phyloP scores from a whole-genome alignment of 495 filamentous ascomycete genomes.

The Aspergillus biplanus region DNA sequence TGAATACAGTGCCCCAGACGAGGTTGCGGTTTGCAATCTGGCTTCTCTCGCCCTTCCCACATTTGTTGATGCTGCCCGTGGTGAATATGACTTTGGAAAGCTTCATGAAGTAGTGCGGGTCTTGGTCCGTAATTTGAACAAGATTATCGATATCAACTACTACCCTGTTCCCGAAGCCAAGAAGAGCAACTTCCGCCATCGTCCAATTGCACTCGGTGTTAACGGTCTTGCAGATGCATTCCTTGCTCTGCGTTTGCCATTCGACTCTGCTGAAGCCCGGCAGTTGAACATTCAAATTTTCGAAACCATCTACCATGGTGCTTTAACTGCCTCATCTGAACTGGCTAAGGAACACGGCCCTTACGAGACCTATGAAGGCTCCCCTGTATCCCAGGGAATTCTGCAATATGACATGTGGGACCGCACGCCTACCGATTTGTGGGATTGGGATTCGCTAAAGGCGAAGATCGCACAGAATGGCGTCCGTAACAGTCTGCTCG shows the following conservation, averaged over 20 bases:
- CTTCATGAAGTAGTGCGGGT: conserved; percentile 91
- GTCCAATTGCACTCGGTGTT: conserved; percentile 93
- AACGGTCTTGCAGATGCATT: conserved; percentile 99
- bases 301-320: conserved; percentile 98
- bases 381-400: conserved; percentile 91
- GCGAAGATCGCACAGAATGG: conserved; percentile 87
- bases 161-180: conserved; percentile 94
- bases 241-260: conserved; percentile 93
- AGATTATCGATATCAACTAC: conserved; percentile 95
- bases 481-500: conserved; percentile 89
- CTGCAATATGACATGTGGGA: conserved; percentile 99
- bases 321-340: conserved; percentile 84
- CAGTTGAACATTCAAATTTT: conserved; percentile 98
- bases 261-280: conserved; percentile 91
- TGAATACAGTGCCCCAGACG: conserved; percentile 95
- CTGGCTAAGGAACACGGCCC: conserved; percentile 80
- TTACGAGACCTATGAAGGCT: conserved; percentile 90
- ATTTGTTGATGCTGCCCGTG: conserved; percentile 80
- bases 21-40: conserved; percentile 98
- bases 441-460: conserved; percentile 94
- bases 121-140: conserved; percentile 91
- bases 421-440: conserved; percentile 87
- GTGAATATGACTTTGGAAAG: conserved; percentile 90
- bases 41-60: conserved; percentile 90
- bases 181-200: conserved; percentile 92